A percentile compares a stretch with the other conserved stretches of the same genome.
Conservation (phyloP, 441 rosid genomes). For the Breynia disticha region DNA sequence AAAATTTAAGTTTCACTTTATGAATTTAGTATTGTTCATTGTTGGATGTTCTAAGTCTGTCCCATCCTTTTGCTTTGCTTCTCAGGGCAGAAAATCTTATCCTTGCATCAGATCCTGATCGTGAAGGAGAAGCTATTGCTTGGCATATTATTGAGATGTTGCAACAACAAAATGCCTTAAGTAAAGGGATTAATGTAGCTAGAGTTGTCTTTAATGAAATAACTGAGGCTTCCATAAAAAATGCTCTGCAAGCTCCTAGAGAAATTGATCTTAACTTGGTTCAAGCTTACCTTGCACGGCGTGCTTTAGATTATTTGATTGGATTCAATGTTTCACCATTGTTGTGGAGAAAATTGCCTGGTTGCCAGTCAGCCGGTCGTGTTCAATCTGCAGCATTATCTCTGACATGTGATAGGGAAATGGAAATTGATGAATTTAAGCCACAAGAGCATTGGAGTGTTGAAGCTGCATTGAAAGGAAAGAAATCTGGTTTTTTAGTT, state of each 20-base stretch:
- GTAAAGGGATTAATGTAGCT: slow-evolving; percentile 54
- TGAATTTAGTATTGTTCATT: no score
- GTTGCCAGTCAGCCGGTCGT: slow-evolving; percentile 96
- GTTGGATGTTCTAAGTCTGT: not conserved
- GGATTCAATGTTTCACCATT: slow-evolving; percentile 95
- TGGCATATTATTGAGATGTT: slow-evolving; percentile 99
- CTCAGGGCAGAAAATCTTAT: slow-evolving; percentile 92
- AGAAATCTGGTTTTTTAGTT: slow-evolving; percentile 20
- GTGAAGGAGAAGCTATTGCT: slow-evolving; percentile 99
- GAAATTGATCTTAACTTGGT: slow-evolving; percentile 81
- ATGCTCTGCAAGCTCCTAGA: slow-evolving; percentile 73
- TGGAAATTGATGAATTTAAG: slow-evolving; percentile 79
- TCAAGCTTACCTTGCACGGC: slow-evolving; percentile 89
- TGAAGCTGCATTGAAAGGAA: slow-evolving; percentile 36
- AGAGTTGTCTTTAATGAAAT: slow-evolving; percentile 96
- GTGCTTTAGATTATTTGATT: slow-evolving; percentile 95
- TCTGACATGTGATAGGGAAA: slow-evolving; percentile 87
- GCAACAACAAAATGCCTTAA: slow-evolving; percentile 87
- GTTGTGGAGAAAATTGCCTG: slow-evolving; percentile 94
- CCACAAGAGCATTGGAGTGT: slow-evolving; percentile 83
- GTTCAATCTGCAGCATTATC: slow-evolving; percentile 97
- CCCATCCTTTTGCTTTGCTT: slow-evolving; percentile 26
- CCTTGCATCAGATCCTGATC: slow-evolving; percentile 99
- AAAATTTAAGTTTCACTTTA: no score
- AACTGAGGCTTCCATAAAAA: slow-evolving; percentile 79